Evolutionary conservation across 306 rosid species (phyloP).

Genomic region (Vachellia collinsii): DNA sequence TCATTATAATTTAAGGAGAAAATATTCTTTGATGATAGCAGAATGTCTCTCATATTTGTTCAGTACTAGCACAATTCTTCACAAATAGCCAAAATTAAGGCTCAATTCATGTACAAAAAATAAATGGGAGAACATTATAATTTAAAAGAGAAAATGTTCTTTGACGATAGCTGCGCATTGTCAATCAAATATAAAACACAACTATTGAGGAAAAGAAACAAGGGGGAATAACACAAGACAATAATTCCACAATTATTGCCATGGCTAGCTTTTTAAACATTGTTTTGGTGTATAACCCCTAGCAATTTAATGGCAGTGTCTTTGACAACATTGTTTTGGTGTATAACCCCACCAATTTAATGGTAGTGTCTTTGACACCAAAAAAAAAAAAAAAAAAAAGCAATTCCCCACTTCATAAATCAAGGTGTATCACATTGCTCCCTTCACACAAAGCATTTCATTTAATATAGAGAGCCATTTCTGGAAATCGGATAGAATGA

Average conservation of each 20-base stretch:
- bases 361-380: not conserved
- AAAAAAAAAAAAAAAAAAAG: not conserved
- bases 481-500: not conserved
- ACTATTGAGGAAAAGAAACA: not conserved
- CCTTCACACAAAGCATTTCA: not conserved
- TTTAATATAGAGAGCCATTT: not conserved
- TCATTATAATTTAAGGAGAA: too few relatives aligned
- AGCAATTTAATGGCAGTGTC: not conserved
- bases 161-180: not conserved
- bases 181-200: not conserved
- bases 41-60: not conserved
- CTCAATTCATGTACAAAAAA: not conserved
- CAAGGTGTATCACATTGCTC: not conserved
- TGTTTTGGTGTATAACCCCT: conserved; percentile 5
- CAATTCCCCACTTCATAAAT: not conserved
- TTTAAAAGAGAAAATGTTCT: not conserved
- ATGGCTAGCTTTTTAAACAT: not conserved
- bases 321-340: not conserved
- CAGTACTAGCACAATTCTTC: not conserved
- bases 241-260: not conserved
- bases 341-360: conserved; percentile 7
- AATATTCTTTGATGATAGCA: too few relatives aligned
- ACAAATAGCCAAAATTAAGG: not conserved
- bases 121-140: not conserved
- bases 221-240: not conserved